Conservation (phyloP, 2,329 filamentous ascomycete species). For the Blastomyces silverae region DNA sequence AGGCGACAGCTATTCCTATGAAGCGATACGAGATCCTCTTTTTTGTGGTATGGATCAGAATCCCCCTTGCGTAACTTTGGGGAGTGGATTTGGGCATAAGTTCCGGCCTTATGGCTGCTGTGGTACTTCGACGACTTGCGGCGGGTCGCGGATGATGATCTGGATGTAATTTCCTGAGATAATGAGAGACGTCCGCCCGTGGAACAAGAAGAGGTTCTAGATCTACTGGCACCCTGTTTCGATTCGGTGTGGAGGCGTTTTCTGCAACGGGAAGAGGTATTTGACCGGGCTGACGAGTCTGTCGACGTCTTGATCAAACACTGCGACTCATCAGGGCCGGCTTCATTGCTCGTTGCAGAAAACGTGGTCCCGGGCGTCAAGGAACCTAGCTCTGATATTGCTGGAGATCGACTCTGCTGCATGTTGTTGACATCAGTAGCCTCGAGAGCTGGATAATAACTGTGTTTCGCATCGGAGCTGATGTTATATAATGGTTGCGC, state of each 20-base stretch:
- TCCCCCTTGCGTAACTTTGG: conserved; percentile 26
- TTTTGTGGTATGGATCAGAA: conserved; percentile 22
- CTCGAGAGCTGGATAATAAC: conserved; percentile 24
- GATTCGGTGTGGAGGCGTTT: conserved; percentile 15
- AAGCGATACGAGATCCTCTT: conserved; percentile 33
- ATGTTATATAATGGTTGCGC: conserved; percentile 17
- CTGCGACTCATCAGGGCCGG: conserved; percentile 13
- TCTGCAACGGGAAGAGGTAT: background rate
- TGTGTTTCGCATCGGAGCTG: conserved; percentile 21
- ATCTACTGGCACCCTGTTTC: conserved; percentile 25
- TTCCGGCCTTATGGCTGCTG: conserved; percentile 26
- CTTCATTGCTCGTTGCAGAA: conserved; percentile 14
- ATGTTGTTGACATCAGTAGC: conserved; percentile 20
- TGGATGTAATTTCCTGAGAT: conserved; percentile 30
- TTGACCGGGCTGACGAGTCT: background rate
- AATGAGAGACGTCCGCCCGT: conserved; percentile 30
- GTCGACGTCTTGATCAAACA: conserved; percentile 6
- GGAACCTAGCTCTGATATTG: conserved; percentile 14
- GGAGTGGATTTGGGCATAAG: conserved; percentile 27
- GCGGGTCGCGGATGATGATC: conserved; percentile 24
- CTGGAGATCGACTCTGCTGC: conserved; percentile 13
- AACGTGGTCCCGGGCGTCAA: conserved; percentile 17
- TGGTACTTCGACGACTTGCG: conserved; percentile 28
- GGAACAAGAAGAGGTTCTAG: conserved; percentile 30
- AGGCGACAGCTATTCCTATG: conserved; percentile 39